Conservation (phyloP, 2,329 filamentous ascomycete genomes). For the Grosmannia clavigera region DNA sequence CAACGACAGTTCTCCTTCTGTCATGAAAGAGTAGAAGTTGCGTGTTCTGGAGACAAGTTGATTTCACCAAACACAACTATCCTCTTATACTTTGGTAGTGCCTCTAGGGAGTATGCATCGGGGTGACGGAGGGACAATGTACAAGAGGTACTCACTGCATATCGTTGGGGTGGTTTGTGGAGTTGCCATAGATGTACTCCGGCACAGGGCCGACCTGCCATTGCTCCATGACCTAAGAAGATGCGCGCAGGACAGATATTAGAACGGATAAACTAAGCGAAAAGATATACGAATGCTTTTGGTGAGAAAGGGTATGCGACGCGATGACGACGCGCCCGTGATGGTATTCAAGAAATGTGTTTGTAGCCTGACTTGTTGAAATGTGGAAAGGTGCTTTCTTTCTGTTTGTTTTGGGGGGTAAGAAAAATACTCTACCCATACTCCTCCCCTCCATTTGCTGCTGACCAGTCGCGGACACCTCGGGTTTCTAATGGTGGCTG, state of each 20-base stretch:
- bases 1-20: not conserved
- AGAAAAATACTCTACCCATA: not conserved
- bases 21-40: not conserved
- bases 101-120: not conserved
- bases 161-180: conserved; percentile 40
- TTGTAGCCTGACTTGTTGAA: conserved; percentile 1
- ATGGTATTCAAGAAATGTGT: not conserved
- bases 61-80: not conserved
- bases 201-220: conserved; percentile 49
- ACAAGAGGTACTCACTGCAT: conserved; percentile 41
- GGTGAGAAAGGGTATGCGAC: not conserved
- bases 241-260: conserved; percentile 1
- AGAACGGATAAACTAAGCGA: not conserved
- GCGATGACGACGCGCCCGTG: not conserved
- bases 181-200: conserved; percentile 45
- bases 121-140: conserved; percentile 15
- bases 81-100: not conserved
- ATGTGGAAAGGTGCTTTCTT: not conserved
- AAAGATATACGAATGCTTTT: not conserved
- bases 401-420: not conserved
- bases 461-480: conserved; percentile 7
- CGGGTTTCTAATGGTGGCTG: conserved; percentile 8
- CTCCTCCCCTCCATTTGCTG: not conserved
- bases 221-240: conserved; percentile 42
- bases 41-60: not conserved